Percentiles rank a stretch among this genome's conserved stretches.
phyloP scores from a whole-genome alignment of 352 stramenopile genomes.

The Globisporangium echinulatum region DNA sequence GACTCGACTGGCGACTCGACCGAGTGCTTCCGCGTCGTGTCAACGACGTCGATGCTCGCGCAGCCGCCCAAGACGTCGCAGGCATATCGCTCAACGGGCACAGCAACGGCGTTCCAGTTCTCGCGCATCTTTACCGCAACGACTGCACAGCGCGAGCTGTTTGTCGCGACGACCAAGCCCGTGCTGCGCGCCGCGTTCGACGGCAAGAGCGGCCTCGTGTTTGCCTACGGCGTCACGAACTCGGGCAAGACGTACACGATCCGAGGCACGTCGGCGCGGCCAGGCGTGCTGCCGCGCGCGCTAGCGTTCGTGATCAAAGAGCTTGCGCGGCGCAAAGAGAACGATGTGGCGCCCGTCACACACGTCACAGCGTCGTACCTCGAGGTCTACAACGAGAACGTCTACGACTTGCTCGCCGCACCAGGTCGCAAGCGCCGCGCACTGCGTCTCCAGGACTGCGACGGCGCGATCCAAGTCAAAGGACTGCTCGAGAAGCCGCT shows the following conservation, averaged over 20 bases:
- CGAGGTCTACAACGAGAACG: constrained; percentile 98
- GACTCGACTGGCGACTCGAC: constrained; percentile 7
- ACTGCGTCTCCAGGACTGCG: constrained; percentile 73
- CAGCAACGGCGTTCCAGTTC: constrained; percentile 75
- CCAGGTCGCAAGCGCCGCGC: constrained; percentile 49
- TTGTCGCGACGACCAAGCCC: constrained; percentile 83
- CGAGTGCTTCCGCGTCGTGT: constrained; percentile 66
- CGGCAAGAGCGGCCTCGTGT: constrained; percentile 89
- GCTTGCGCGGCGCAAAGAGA: constrained; percentile 43
- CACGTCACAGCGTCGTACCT: constrained; percentile 90
- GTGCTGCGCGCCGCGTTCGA: constrained; percentile 88
- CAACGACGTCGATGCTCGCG: constrained; percentile 50
- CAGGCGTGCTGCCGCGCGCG: constrained; percentile 80
- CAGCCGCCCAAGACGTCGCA: constrained; percentile 71
- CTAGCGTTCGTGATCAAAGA: constrained; percentile 66
- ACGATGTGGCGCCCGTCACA: constrained; percentile 27
- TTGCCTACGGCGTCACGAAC: constrained; percentile 98
- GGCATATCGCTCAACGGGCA: constrained; percentile 68
- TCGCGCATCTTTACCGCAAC: constrained; percentile 73
- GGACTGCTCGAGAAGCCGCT: constrained; percentile 68
- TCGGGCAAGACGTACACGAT: constrained; percentile 99
- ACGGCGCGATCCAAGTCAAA: constrained; percentile 86
- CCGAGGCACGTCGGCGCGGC: constrained; percentile 75
- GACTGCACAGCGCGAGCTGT: constrained; percentile 89
- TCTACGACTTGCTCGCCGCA: constrained; percentile 92